These are phyloP conservation scores for Cryptomeria japonica DNA, from an alignment of 75 land plant species.

Conservation along the genomic window DNA sequence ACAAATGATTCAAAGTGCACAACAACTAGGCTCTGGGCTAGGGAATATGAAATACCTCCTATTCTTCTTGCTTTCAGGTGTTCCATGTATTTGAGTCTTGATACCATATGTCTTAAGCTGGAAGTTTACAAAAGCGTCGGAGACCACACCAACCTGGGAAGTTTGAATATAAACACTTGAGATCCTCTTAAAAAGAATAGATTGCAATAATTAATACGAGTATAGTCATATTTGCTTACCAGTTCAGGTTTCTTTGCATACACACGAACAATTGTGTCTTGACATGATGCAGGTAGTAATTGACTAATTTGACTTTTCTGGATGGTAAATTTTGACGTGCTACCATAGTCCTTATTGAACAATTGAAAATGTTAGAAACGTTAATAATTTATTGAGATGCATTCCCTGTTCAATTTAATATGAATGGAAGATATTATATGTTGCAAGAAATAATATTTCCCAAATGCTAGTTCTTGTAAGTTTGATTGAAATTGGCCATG, in stretches of 20 bases:
- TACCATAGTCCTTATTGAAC: conserved; percentile 77
- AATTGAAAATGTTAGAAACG: background rate
- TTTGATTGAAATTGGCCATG: background rate
- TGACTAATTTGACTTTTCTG: conserved; percentile 72
- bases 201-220: background rate
- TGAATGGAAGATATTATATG: background rate
- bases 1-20: background rate
- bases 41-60: conserved; percentile 22
- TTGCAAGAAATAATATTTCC: background rate
- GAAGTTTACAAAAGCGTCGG: conserved; percentile 88
- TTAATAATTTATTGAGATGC: background rate
- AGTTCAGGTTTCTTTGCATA: conserved; percentile 88
- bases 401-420: background rate
- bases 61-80: conserved; percentile 84
- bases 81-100: conserved; percentile 78
- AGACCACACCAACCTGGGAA: conserved; percentile 82
- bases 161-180: background rate
- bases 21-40: background rate
- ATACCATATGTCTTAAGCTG: conserved; percentile 73
- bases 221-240: conserved; percentile 35
- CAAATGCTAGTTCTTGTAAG: background rate
- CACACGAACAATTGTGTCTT: conserved; percentile 87
- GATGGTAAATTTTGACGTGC: conserved; percentile 58
- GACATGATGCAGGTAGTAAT: conserved; percentile 61
- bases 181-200: background rate